Conservation (phyloP, 441 rosid species). For the Populus hybrid region DNA sequence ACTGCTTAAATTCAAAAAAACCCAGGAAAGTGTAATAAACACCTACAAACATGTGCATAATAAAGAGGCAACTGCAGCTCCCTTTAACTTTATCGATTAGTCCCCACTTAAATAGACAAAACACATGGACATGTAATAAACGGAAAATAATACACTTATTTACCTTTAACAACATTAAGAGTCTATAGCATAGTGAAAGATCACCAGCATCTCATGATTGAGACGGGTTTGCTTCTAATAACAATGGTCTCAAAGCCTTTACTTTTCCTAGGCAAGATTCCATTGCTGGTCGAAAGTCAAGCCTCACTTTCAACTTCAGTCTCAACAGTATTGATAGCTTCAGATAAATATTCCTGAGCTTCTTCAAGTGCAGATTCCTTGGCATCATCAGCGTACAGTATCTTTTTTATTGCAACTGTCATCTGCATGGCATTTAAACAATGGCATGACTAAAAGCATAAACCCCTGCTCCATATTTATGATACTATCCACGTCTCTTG, state of each 20-base stretch:
- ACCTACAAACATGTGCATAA: background rate
- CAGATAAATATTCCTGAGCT: slow-evolving; percentile 66
- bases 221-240: background rate
- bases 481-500: background rate
- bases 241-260: background rate
- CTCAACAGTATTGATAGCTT: slow-evolving; percentile 34
- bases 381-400: slow-evolving; percentile 79
- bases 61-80: background rate
- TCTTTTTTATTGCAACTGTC: slow-evolving; percentile 77
- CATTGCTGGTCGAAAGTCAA: background rate
- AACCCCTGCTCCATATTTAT: background rate
- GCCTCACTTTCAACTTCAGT: slow-evolving; percentile 14
- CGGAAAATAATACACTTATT: background rate
- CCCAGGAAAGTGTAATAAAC: slow-evolving; percentile 1
- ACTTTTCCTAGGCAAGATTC: background rate
- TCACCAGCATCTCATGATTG: background rate
- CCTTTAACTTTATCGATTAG: background rate
- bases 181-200: background rate
- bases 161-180: background rate
- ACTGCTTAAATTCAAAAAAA: background rate
- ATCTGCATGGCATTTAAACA: slow-evolving; percentile 44
- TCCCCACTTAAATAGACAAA: background rate
- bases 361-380: slow-evolving; percentile 79
- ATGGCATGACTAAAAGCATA: background rate
- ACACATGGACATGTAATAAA: background rate